These are phyloP conservation scores for Hyphodiscus hymeniophilus DNA, from an alignment of 495 filamentous ascomycete genomes.

Conservation along the genomic window DNA sequence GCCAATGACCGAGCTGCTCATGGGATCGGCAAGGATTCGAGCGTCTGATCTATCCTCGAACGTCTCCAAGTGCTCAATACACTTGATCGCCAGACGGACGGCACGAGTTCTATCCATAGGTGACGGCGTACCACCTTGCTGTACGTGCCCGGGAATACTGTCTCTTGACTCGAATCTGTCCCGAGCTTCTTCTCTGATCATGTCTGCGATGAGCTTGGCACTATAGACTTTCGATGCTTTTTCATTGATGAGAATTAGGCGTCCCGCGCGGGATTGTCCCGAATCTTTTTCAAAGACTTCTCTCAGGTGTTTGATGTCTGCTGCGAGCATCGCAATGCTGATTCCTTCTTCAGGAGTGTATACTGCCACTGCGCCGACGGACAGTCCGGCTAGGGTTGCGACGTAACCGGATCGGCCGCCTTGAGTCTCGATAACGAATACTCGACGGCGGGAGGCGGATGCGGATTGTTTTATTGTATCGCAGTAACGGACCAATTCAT, in stretches of 20 bases:
- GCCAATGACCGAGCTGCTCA: conserved; percentile 76
- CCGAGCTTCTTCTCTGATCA: conserved; percentile 88
- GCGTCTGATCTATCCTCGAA: conserved; percentile 59
- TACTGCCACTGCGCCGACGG: conserved; percentile 86
- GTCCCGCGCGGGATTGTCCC: conserved; percentile 85
- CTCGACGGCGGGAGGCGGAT: conserved; percentile 80
- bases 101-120: conserved; percentile 95
- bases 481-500: conserved; percentile 93
- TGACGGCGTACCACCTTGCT: conserved; percentile 88
- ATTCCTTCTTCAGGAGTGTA: conserved; percentile 98
- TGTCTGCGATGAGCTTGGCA: conserved; percentile 87
- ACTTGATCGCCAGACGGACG: conserved; percentile 82
- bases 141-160: conserved; percentile 92
- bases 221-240: conserved; percentile 83
- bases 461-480: conserved; percentile 97
- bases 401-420: conserved; percentile 93
- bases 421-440: conserved; percentile 97
- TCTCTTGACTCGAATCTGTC: conserved; percentile 90
- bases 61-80: conserved; percentile 78
- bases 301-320: conserved; percentile 85
- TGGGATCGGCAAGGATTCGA: conserved; percentile 58
- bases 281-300: conserved; percentile 77
- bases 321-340: conserved; percentile 82
- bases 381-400: conserved; percentile 80
- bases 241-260: conserved; percentile 92